phyloP scores from a whole-genome alignment of 306 rosid species.

The Cicer cuneatum region DNA sequence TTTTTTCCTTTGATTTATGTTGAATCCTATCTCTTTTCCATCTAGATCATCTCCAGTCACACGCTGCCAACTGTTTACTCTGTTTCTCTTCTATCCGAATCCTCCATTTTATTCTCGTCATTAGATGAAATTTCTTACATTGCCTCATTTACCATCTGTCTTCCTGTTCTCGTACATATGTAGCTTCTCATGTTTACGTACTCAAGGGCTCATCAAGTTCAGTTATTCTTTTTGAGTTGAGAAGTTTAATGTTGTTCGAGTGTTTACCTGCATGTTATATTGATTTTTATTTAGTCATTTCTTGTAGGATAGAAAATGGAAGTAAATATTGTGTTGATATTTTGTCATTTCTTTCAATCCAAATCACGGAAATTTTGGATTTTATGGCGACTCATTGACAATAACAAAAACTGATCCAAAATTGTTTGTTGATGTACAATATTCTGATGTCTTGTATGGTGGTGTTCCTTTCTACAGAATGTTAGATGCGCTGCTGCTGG shows the following conservation, averaged over 20 bases:
- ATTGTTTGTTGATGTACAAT: slow-evolving; percentile 16
- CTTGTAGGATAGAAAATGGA: slow-evolving; percentile 12
- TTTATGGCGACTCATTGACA: background rate
- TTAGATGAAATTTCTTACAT: slow-evolving; percentile 7
- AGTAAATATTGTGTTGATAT: background rate
- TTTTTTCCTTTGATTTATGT: slow-evolving; percentile 4
- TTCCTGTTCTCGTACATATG: background rate
- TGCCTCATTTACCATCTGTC: background rate
- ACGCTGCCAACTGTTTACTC: slow-evolving; percentile 2
- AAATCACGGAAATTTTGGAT: background rate
- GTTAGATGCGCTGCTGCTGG: slow-evolving; percentile 60
- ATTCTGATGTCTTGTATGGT: slow-evolving; percentile 39
- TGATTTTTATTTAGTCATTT: background rate
- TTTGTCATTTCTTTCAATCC: slow-evolving; percentile 6
- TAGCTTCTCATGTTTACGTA: background rate
- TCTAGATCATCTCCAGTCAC: background rate
- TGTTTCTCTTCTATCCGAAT: slow-evolving; percentile 7
- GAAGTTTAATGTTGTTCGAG: slow-evolving; percentile 18
- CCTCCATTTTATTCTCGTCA: slow-evolving; percentile 8
- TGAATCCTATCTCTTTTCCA: background rate
- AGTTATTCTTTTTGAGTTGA: slow-evolving; percentile 19
- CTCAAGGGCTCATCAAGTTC: background rate
- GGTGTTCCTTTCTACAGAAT: slow-evolving; percentile 55
- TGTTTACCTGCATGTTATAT: slow-evolving; percentile 16
- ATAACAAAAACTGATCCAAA: slow-evolving; percentile 5